Conservation (phyloP, 768 basidiomycete genomes). For the Tylopilus rubrobrunneus region DNA sequence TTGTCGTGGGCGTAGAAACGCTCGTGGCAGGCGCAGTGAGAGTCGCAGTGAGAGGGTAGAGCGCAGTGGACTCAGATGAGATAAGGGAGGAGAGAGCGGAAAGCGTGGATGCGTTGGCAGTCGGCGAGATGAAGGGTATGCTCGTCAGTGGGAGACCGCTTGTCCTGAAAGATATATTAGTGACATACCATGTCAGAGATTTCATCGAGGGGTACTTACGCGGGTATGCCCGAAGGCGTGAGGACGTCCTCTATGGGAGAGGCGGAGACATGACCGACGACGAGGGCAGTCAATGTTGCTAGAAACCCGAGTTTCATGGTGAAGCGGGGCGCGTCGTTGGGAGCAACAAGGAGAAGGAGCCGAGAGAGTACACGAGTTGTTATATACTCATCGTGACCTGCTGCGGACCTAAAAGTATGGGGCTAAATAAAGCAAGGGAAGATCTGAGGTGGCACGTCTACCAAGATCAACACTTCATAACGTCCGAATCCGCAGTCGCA, state of each 20-base stretch:
- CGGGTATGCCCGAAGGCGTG: slow-evolving; percentile 17
- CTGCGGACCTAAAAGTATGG: neutral
- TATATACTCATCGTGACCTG: neutral
- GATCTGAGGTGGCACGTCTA: neutral
- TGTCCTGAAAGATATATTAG: slow-evolving; percentile 11
- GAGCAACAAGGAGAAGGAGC: neutral
- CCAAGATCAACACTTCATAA: neutral
- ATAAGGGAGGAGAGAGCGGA: slow-evolving; percentile 24
- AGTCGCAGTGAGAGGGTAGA: slow-evolving; percentile 6
- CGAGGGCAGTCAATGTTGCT: slow-evolving; percentile 5
- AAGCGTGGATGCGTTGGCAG: slow-evolving; percentile 7
- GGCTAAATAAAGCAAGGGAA: neutral
- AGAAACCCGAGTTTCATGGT: slow-evolving; percentile 15
- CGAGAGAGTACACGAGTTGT: neutral
- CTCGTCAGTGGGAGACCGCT: slow-evolving; percentile 16
- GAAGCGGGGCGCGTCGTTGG: neutral
- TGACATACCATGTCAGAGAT: too few relatives aligned
- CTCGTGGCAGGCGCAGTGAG: neutral
- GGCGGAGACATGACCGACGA: slow-evolving; percentile 8
- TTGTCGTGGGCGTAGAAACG: neutral
- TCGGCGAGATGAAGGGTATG: slow-evolving; percentile 25
- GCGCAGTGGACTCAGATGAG: slow-evolving; percentile 22
- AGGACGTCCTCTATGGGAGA: neutral
- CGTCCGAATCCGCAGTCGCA: neutral
- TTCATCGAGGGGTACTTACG: slow-evolving; percentile 9